phyloP scores from a whole-genome alignment of 306 rosid genomes.

The Cicer chorassanicum region DNA sequence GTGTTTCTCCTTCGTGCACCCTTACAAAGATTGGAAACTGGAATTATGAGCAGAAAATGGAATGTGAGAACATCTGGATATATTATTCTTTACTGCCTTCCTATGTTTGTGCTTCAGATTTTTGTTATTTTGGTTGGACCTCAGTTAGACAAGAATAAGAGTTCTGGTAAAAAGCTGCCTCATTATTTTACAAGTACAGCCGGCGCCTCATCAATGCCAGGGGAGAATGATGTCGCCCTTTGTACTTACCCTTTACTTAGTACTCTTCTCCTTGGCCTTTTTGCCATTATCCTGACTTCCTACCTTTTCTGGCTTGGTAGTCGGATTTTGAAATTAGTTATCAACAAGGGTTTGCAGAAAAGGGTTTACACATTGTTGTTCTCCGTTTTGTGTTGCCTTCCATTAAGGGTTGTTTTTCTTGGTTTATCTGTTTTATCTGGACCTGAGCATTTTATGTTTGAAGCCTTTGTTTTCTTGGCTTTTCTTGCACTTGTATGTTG shows the following conservation, averaged over 20 bases:
- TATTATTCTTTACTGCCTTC: slow-evolving; percentile 81
- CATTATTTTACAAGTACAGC: slow-evolving; percentile 64
- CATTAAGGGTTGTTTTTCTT: slow-evolving; percentile 89
- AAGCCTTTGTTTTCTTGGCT: slow-evolving; percentile 89
- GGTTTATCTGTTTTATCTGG: slow-evolving; percentile 81
- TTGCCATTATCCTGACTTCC: slow-evolving; percentile 74
- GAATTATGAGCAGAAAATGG: slow-evolving; percentile 81
- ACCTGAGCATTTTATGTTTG: slow-evolving; percentile 78
- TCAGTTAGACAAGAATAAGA: slow-evolving; percentile 53
- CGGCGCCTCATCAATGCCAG: slow-evolving; percentile 42
- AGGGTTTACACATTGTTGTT: slow-evolving; percentile 86
- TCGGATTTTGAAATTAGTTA: slow-evolving; percentile 90
- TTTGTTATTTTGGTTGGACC: slow-evolving; percentile 76
- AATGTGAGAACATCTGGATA: slow-evolving; percentile 76
- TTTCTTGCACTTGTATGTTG: slow-evolving; percentile 87
- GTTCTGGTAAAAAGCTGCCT: slow-evolving; percentile 57
- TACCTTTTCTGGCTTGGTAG: slow-evolving; percentile 97
- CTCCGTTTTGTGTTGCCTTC: slow-evolving; percentile 89
- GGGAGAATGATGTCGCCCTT: slow-evolving; percentile 58
- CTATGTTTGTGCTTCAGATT: slow-evolving; percentile 84
- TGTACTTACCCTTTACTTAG: slow-evolving; percentile 97
- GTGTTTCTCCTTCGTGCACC: slow-evolving; percentile 95
- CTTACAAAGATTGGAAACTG: slow-evolving; percentile 74
- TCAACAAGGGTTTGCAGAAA: slow-evolving; percentile 94
- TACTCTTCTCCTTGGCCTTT: slow-evolving; percentile 80